Base-by-base conservation (phyloP, 495 filamentous ascomycete genomes). In the Penicillium coffeae region DNA sequence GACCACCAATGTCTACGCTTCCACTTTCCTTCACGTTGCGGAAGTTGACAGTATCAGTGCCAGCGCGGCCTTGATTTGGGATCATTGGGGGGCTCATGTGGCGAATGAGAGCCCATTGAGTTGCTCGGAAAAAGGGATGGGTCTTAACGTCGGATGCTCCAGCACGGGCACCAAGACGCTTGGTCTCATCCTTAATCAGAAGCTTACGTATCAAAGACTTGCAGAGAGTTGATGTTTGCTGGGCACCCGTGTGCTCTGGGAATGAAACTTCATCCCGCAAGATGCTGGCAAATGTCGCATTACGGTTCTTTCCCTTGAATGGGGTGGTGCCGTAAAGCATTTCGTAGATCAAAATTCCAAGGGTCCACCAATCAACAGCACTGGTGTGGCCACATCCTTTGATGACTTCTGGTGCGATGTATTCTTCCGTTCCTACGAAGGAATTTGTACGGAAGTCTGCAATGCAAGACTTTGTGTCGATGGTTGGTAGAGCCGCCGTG, bases 61-160 rank as follows among this genome's bases (percentile, higher is more conserved):
- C 93, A 20, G 38, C 60, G 15, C 89, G 83, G 41, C 90, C 91
- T 66, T 93, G 89, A 65, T 91, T 84, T 2, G 93, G 93, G 42
- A 97, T 85, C 78, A 98, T 98, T 2, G 93, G 93, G n/a, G 93
- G 93, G 66, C 95, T 97, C 87, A 88, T 90, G 68, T 98, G 94
- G 41, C 93, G 87, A 47, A 98, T 87, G 13, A 98, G 78, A 8
- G 93, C 93, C 93, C 93, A 98, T 65, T 95, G 90, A 21, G 91
- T 97, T 30, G 83, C 83, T 30, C 89, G 82, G 81, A 98, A 98
- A 77, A 98, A 98, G 19, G 90, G 88, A 63, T 98, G 93, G 8
- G 80, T 82, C 69, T 98, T 98, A 59, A 98, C 93, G 69, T 98
- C 93, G 2, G 90, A 95, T 9, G 93, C 93, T 46, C 93, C 93